Conservation (phyloP, 176 grass and related monocot species). For the Bothriochloa decipiens region DNA sequence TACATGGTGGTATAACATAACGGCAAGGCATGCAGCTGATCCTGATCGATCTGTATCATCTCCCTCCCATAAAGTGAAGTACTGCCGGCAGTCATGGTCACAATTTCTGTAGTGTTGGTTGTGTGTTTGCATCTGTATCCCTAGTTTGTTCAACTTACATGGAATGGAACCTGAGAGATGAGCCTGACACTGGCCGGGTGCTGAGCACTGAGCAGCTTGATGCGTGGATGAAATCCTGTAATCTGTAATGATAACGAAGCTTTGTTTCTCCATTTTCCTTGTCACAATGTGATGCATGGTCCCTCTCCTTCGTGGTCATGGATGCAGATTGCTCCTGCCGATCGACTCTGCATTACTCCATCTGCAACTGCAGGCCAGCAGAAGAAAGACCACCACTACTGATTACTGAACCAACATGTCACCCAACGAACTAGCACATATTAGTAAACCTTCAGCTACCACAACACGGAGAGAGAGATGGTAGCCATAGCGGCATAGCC, state of each 20-base stretch:
- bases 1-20: constrained; percentile 52
- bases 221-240: constrained; percentile 26
- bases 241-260: constrained; percentile 14
- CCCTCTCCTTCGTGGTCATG: too few species aligned
- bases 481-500: too few species aligned
- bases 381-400: neutral
- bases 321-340: neutral
- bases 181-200: neutral
- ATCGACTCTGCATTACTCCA: neutral
- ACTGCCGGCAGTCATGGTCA: neutral
- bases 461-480: too few species aligned
- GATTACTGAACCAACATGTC: neutral
- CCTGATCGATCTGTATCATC: constrained; percentile 31
- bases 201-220: neutral
- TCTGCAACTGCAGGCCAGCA: neutral
- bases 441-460: too few species aligned
- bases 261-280: neutral
- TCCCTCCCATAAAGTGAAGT: neutral
- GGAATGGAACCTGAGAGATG: neutral
- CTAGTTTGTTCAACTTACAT: constrained; percentile 16
- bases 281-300: neutral
- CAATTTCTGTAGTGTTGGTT: neutral
- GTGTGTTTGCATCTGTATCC: constrained; percentile 12
- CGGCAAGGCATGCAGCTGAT: constrained; percentile 30
- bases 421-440: too few species aligned